Evolutionary conservation across 2,329 filamentous ascomycete species (phyloP), one percentile per base, ranked within the genome.

Genomic region (Botrytis hyacinthi): DNA sequence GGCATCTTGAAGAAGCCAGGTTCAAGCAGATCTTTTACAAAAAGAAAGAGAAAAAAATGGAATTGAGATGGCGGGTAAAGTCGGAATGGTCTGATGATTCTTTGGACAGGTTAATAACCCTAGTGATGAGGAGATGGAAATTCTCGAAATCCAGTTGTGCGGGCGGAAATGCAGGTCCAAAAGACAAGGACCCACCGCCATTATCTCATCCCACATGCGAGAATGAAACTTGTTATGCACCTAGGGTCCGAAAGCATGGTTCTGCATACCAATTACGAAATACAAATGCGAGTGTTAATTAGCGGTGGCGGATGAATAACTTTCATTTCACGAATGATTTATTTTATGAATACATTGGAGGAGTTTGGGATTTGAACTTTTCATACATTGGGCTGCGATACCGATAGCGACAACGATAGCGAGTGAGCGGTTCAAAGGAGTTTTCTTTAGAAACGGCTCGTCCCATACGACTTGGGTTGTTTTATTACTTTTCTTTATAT

Each of bases 201-300:
- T 67, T 67, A 67, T 51, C 65, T 54, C 65, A 67, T 67, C 26
- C 22, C 46, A 67, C 65, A 67, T 67, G 18, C 48, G 35, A 67
- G 65, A 54, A 54, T 40, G 46, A 68, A 68, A 42, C 66, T 68
- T 57, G 26, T 68, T 35, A 72, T 72, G 60, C 70, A 72, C 35
- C 61, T 66, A 72, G 70, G 70, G 70, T 72, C 40, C 54, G 66
- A 42, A 68, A 32, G 66, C 35, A 3, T 68, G 66, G 66, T 57
- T 57, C 48, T 68, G 66, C 65, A 66, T 68, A 68, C 48, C 26
- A 60, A 60, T 70, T 70, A 70, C 40, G 37, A 61, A 68, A 68
- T 20, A 29, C 26, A 22, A 68, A 68, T 68, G 66, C 35, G 26
- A 42, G n/a, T 42, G 48, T 68, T 42, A 26, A 42, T 57, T 68